Base-by-base conservation (phyloP, 805 yeast species). In the Candida parachauliodes region DNA sequence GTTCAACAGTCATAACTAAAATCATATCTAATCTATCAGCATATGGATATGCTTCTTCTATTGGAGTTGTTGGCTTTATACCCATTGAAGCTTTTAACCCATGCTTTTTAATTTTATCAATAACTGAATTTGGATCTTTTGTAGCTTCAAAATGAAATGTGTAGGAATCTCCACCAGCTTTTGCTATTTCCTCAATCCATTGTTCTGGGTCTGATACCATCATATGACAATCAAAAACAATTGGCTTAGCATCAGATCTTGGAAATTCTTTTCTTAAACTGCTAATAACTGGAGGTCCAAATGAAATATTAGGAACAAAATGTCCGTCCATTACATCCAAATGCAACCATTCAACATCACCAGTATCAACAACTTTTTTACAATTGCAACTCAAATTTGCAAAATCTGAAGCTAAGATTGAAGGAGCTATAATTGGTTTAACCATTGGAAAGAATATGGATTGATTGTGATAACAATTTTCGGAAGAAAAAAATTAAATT, bases 321-420 rank as follows among this genome's bases (percentile, higher is more conserved):
- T 91, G 89, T 34, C 98, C 98, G 59, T 93, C 99, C 99, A 93
- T 93, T 34, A 93, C 91, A 62, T 93, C 99, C 37, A 93, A 79
- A 62, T 93, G 99, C 44, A 93, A 79, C 99, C 99, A 93, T 53
- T 91, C 96, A 15, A 96, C 95, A 28, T 37, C 41, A 17, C 85
- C 83, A 40, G 83, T 72, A 36, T 78, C 76, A 55, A 87, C 79
- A 65, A 89, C 83, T 42, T 75, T 72, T 55, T 83, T 83, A 62
- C 96, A 87, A 46, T 89, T 91, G 48, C 88, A 77, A 34, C 94
- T 97, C 44, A 93, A 66, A 50, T 87, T 77, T 48, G 97, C 81
- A 55, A 91, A 93, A 59, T 93, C 95, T 29, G 89, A 83, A 5
- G 98, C 93, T 39, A 93, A 76, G 42, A 93, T 85, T 20, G 96